Base-by-base conservation (phyloP, 2,329 filamentous ascomycete genomes). In the Purpureocillium lavendulum region DNA sequence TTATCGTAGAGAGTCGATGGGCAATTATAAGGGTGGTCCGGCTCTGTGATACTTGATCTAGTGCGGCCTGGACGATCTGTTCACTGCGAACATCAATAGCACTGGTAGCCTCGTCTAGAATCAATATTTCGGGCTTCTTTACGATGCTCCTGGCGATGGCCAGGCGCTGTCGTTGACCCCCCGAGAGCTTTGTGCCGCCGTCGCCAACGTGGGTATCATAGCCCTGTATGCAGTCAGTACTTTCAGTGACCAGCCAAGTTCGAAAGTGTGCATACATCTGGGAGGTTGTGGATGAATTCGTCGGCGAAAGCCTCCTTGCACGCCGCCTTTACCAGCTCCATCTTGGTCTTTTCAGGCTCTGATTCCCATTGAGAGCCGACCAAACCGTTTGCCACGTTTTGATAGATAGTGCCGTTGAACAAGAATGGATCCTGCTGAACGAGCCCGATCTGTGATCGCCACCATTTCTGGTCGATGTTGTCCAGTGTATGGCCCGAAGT, bases 161-260 rank as follows among this genome's bases (percentile, higher is more conserved):
- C 16, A 94, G 72, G 5, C 87, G 76, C 56, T 94, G 87, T 13
- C 85, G 76, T 56, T 94, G 87, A 1, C 87, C 87, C 13, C 86
- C 84, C 10, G 82, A 87, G 1, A 94, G 65, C 54, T 85, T 87
- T 35, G 83, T 81, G 5, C 87, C 87, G 21, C 75, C 75, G 53
- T 90, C 85, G 1, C 87, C 87, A 1, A 92, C 85, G 8, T 74
- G 61, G 0, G 86, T 87, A 4, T 82, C 71, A 52, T 89, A 89
- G 2, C 78, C 76, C 65, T 84, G 16, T 3, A 21, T 10, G n/a
- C 8, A 10, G 7, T 14, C 8, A 47, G 32, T 36, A 37, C 21
- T 15, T n/a, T 8, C 35, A 43, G 43, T 38, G n/a, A 40, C 42
- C 37, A 37, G 11, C n/a, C n/a, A n/a, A n/a, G n/a, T n/a, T n/a